These are phyloP conservation scores for grape (Vitis vinifera) DNA, from an alignment of 164 flowering plant genomes.

Conservation along the genomic window DNA sequence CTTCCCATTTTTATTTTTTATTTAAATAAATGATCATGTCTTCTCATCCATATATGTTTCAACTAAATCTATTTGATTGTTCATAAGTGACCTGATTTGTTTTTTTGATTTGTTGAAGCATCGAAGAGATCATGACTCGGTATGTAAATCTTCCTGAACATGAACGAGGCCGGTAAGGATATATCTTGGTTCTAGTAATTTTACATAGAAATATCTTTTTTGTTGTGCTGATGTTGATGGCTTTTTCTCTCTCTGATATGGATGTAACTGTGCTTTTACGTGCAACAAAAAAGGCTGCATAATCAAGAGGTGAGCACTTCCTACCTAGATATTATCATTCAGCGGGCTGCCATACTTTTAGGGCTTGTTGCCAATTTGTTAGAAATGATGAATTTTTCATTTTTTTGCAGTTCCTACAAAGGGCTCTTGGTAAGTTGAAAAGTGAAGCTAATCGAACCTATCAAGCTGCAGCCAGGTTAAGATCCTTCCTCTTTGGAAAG, in stretches of 20 bases:
- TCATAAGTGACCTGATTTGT: background rate
- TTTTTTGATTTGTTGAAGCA: slow-evolving; percentile 16
- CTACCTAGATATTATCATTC: too few relatives aligned
- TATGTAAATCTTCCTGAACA: slow-evolving; percentile 37
- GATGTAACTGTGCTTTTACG: background rate
- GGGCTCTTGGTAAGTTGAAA: slow-evolving; percentile 32
- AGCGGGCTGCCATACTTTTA: background rate
- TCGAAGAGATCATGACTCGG: slow-evolving; percentile 35
- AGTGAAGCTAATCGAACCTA: slow-evolving; percentile 18
- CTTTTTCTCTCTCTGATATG: background rate
- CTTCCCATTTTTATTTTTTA: background rate
- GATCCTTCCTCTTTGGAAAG: background rate
- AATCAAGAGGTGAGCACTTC: slow-evolving; percentile 43
- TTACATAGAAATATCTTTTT: too few relatives aligned
- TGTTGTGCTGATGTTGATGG: background rate
- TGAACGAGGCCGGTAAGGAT: slow-evolving; percentile 38
- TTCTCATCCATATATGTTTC: background rate
- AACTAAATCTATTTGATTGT: background rate
- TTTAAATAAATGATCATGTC: background rate
- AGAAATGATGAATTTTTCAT: background rate
- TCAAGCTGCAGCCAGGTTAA: slow-evolving; percentile 23
- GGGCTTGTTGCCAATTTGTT: background rate
- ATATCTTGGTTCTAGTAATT: background rate
- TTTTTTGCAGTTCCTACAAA: slow-evolving; percentile 30
- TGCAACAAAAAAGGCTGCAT: slow-evolving; percentile 28